A percentile compares a stretch with the other conserved stretches of the same genome.
These are phyloP conservation scores for Sophora flavescens DNA, from an alignment of 306 rosid genomes.

Conservation along the genomic window DNA sequence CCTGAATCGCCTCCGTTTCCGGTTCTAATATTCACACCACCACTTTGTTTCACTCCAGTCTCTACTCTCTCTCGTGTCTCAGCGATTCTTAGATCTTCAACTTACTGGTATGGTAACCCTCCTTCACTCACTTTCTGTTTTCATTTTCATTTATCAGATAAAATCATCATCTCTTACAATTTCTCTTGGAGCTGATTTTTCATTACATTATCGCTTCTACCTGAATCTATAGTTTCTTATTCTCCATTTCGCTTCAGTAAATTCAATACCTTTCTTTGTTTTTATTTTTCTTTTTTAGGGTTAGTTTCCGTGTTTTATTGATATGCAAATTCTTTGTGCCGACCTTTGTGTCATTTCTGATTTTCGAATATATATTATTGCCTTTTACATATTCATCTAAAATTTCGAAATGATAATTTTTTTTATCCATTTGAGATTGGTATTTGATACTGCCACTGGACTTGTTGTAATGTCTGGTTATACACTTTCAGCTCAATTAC, in stretches of 20 bases:
- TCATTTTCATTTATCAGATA: not conserved
- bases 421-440: not conserved
- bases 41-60: not conserved
- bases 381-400: conserved; percentile 11
- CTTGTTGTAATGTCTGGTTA: not conserved
- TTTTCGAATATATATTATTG: not conserved
- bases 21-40: not conserved
- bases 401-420: not conserved
- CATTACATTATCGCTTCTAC: not conserved
- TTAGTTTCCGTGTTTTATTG: not conserved
- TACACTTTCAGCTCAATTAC: not conserved
- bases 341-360: not conserved
- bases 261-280: not conserved
- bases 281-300: too few species aligned
- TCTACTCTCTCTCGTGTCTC: not conserved
- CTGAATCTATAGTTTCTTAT: not conserved
- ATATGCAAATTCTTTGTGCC: conserved; percentile 13
- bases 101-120: conserved; percentile 20
- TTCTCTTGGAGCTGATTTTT: not conserved
- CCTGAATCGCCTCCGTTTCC: not conserved
- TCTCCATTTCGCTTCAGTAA: not conserved
- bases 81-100: conserved; percentile 36
- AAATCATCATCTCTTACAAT: not conserved
- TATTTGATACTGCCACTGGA: not conserved
- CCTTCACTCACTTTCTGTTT: not conserved